These are phyloP conservation scores for Hypoxylon perforatum DNA, from an alignment of 495 filamentous ascomycete genomes.

Conservation along the genomic window DNA sequence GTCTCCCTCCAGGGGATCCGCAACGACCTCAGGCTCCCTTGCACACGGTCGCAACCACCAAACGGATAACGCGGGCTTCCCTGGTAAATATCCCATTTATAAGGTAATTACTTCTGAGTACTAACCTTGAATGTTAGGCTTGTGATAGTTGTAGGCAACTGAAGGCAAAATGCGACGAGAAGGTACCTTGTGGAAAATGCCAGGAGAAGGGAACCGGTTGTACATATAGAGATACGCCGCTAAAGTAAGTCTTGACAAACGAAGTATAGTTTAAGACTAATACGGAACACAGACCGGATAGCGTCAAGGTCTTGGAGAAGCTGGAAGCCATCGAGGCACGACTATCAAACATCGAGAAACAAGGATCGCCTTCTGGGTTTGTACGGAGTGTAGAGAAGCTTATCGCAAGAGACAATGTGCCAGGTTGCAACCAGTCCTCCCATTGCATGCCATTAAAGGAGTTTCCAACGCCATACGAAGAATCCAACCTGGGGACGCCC, in stretches of 20 bases:
- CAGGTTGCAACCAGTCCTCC: no score
- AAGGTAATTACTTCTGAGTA: background rate
- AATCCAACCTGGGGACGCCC: background rate
- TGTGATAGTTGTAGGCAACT: background rate
- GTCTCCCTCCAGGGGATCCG: background rate
- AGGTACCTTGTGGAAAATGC: background rate
- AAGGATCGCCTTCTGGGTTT: no score
- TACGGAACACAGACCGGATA: background rate
- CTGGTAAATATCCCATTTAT: background rate
- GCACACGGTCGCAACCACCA: background rate
- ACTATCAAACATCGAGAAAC: background rate
- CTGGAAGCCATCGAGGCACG: background rate
- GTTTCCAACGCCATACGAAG: background rate
- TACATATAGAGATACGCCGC: background rate
- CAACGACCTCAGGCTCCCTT: background rate
- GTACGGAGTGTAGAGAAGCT: no score
- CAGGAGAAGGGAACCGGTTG: background rate
- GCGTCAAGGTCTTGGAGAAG: background rate
- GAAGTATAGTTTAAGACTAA: background rate
- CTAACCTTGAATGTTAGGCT: background rate
- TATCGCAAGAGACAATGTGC: background rate
- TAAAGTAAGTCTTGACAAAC: background rate
- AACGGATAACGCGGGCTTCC: background rate
- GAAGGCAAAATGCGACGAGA: background rate
- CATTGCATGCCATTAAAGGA: background rate